Evolutionary conservation across 148 eudicot genomes (phyloP).

Genomic region (Nyssa sinensis): DNA sequence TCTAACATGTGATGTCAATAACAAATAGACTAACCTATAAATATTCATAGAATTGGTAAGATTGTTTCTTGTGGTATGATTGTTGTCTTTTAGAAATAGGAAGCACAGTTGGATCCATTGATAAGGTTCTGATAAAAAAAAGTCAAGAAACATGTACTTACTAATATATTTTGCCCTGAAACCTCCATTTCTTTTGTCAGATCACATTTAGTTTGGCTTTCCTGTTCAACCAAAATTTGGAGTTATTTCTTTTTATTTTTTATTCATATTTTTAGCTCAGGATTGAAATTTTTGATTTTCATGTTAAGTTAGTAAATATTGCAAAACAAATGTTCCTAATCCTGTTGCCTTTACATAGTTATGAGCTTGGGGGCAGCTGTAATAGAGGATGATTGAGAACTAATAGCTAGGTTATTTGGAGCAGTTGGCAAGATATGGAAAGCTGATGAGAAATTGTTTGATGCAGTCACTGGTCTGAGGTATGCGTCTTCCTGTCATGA

Average conservation of each 20-base stretch:
- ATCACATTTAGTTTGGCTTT: not conserved
- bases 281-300: not conserved
- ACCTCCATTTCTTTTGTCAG: not conserved
- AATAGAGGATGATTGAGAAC: constrained; percentile 71
- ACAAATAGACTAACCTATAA: too few species aligned
- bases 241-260: too few species aligned
- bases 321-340: not conserved
- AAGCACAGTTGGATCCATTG: not conserved
- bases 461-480: constrained; percentile 92
- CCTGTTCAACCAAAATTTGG: not conserved
- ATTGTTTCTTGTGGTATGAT: too few species aligned
- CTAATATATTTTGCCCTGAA: not conserved
- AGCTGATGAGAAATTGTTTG: constrained; percentile 84
- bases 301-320: not conserved
- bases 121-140: not conserved
- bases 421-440: constrained; percentile 92
- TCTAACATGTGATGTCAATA: not conserved
- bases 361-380: constrained; percentile 74
- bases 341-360: constrained; percentile 37
- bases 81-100: not conserved
- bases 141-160: too few species aligned
- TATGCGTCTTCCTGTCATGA: constrained; percentile 17
- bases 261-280: too few species aligned
- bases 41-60: too few species aligned
- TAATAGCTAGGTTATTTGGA: constrained; percentile 64